A percentile compares a stretch with the other conserved stretches of the same genome.
Evolutionary conservation across 2,329 filamentous ascomycete genomes (phyloP).

Genomic region (Pseudopyricularia cyperi): DNA sequence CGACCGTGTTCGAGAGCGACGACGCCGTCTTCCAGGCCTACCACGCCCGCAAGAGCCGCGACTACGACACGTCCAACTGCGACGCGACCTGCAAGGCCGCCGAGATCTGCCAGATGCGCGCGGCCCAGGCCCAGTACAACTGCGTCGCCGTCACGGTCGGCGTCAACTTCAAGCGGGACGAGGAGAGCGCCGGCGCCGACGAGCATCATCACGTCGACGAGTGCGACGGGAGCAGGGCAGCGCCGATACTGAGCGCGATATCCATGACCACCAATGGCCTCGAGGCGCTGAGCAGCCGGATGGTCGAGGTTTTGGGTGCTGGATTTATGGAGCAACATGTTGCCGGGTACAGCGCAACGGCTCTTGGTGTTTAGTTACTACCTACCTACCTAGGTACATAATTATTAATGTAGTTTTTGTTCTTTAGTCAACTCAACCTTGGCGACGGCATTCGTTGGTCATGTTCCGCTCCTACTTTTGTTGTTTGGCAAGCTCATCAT

Average conservation of each 20-base stretch:
- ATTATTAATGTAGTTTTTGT: background rate
- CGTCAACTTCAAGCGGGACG: constrained; percentile 1
- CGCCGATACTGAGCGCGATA: background rate
- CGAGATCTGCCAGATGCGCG: constrained; percentile 22
- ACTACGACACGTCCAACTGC: constrained; percentile 18
- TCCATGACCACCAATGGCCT: background rate
- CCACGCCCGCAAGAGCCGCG: constrained; percentile 21
- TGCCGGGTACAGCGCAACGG: background rate
- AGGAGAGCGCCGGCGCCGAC: background rate
- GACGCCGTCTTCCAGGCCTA: constrained; percentile 21
- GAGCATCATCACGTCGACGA: background rate
- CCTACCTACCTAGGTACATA: too few relatives aligned
- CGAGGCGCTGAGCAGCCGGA: background rate
- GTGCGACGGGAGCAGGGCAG: constrained; percentile 1
- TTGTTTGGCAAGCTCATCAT: too few relatives aligned
- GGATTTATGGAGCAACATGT: background rate
- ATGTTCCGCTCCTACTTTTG: too few relatives aligned
- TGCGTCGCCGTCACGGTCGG: constrained; percentile 10
- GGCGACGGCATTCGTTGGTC: too few relatives aligned
- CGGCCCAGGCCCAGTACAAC: constrained; percentile 22
- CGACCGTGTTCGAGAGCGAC: constrained; percentile 21
- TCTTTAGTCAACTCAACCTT: too few relatives aligned
- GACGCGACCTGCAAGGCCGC: constrained; percentile 17
- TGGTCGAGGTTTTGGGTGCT: background rate
- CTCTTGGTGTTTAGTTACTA: background rate